Base-by-base conservation (phyloP, 306 rosid species). In the Quercus agrifolia region DNA sequence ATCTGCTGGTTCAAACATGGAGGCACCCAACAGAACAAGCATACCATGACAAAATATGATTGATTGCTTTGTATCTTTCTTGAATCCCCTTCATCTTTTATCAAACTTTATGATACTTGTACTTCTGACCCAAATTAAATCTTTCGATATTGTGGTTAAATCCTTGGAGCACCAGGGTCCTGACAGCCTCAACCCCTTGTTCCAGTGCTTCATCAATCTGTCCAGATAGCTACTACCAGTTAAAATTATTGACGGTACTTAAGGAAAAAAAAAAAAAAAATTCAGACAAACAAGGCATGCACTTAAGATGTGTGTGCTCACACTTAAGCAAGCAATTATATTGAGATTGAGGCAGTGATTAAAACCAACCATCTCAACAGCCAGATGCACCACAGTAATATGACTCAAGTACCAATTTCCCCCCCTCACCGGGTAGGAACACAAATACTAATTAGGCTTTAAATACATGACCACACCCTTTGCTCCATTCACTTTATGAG, bases 21-120 rank as follows among this genome's bases (percentile, higher is more conserved):
- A 68, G 38, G 52, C 25, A 7, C 72, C 52, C 54, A 10, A 68
- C 54, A 30, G 54, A 68, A 35, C 72, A 35, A 9, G 51, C 72
- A 35, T 13, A 15, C 51, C 5, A 35, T 68, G 28, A 38, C 20
- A 19, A 19, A 9, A 38, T 33, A 46, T 9, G 27, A 35, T 33
- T 18, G 52, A 67, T 5, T 33, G 6, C 70, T 23, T 49, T 28
- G 41, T 9, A 30, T 13, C 72, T 33, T 23, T 67, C 72, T 9
- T 19, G 52, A 33, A 33, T 33, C 72, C 23, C 52, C 17, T 67
- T 67, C 52, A 67, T 9, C 49, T 33, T 13, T 33, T 9, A 67
- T 86, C 83, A 90, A 69, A 92, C 97, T 88, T 86, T 88, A 84
- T 95, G 91, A 82, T 89, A 83, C 88, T 95, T 95, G 84, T 95